phyloP scores from a whole-genome alignment of 208 protist species.

The Blechomonas ayalai region DNA sequence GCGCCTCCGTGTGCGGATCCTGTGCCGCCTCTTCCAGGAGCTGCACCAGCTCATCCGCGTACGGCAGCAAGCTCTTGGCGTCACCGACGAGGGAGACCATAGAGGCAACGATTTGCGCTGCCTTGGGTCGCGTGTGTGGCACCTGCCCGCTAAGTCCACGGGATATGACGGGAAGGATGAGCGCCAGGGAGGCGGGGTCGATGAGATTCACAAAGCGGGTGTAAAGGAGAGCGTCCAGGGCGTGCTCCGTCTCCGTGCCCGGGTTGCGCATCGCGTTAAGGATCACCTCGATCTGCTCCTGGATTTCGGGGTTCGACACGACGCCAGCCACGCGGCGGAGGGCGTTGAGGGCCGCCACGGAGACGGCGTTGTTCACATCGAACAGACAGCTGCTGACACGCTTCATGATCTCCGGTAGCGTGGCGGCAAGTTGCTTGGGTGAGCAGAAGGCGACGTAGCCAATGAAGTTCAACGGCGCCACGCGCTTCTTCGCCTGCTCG shows the following conservation, averaged over 20 bases:
- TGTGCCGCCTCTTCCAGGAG: conserved; percentile 80
- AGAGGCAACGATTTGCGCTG: conserved; percentile 86
- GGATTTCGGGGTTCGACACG: conserved; percentile 88
- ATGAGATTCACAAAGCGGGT: conserved; percentile 90
- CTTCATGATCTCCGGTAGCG: conserved; percentile 87
- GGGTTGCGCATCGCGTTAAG: conserved; percentile 84
- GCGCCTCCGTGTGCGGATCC: conserved; percentile 78
- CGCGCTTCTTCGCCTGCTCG: conserved; percentile 73
- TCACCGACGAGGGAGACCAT: conserved; percentile 87
- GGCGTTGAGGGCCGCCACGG: conserved; percentile 66
- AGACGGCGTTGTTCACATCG: conserved; percentile 87
- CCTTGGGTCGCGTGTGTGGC: conserved; percentile 74
- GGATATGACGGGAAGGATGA: conserved; percentile 87
- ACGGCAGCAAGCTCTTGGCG: conserved; percentile 74
- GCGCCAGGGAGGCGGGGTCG: conserved; percentile 88
- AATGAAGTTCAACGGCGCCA: conserved; percentile 85
- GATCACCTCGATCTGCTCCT: conserved; percentile 86
- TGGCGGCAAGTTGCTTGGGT: conserved; percentile 82
- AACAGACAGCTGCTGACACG: conserved; percentile 80
- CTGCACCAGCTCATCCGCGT: conserved; percentile 75
- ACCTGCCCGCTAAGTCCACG: conserved; percentile 74
- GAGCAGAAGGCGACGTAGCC: conserved; percentile 90
- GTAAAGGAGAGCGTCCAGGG: conserved; percentile 90
- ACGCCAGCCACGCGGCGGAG: conserved; percentile 86
- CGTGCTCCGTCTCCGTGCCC: conserved; percentile 81